Base-by-base conservation (phyloP, 2,329 filamentous ascomycete genomes). In the Exophiala mesophila region DNA sequence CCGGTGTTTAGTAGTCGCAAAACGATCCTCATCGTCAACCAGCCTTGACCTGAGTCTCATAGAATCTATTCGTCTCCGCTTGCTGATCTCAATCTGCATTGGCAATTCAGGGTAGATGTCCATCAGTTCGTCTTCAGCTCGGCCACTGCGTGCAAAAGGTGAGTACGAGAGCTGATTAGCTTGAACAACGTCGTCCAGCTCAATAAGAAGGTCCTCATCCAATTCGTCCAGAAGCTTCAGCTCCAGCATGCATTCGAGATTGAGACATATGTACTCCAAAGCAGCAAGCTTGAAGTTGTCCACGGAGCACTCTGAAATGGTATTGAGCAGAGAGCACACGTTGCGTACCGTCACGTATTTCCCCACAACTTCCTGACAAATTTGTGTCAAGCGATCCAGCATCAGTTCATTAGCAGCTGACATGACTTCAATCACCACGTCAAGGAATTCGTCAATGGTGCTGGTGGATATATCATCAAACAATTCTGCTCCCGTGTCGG, bases 381-480 rank as follows among this genome's bases (percentile, higher is more conserved):
- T 80, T 60, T 95, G 86, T 4, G 87, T 88, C 4, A 98, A 69
- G 5, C 89, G 77, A 60, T 96, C 88, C 34, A 98, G 75, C 89
- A 98, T 96, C 44, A 98, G 69, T 63, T 98, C 90, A 59, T 98
- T 92, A 9, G 89, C 88, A 39, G 87, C 83, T 42, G 80, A 80
- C 76, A 97, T 83, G 32, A 97, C 85, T 55, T 95, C 88, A 66
- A 97, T 76, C 6, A 96, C 75, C n/a, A 92, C 70, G 55, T 97
- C 88, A 3, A 89, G 79, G 50, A 95, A 88, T 33, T 88, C 83
- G 53, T 96, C 88, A 4, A 94, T 65, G 47, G 82, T 81, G 12
- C 77, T 69, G 24, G 78, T 76, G 12, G 83, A 76, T 4, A 92
- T 76, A 21, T 83, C 72, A 52, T 95, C 80, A 56, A 98, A 97